phyloP scores from a whole-genome alignment of 2,329 filamentous ascomycete genomes.

The Colletotrichum godetiae region DNA sequence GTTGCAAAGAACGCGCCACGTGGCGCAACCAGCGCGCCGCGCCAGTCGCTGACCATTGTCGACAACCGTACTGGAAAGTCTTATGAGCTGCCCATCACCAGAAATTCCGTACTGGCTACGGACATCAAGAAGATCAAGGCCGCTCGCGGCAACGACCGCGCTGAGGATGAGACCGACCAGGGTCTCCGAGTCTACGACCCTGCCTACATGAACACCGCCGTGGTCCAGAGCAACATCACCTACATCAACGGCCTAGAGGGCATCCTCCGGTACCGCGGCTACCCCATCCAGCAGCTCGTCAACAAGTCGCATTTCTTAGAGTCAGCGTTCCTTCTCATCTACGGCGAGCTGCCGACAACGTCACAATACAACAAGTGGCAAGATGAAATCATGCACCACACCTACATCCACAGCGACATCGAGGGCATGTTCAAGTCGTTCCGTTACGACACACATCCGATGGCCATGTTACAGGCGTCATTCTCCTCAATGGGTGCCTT shows the following conservation, averaged over 20 bases:
- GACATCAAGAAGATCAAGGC: slow-evolving; percentile 64
- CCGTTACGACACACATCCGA: slow-evolving; percentile 63
- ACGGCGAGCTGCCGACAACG: slow-evolving; percentile 59
- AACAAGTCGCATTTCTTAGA: slow-evolving; percentile 62
- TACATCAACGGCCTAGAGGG: slow-evolving; percentile 65
- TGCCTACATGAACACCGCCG: slow-evolving; percentile 65
- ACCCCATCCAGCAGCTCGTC: slow-evolving; percentile 63
- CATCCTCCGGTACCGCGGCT: slow-evolving; percentile 63
- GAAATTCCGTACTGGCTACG: slow-evolving; percentile 61
- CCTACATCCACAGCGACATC: slow-evolving; percentile 60
- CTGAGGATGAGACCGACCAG: slow-evolving; percentile 59
- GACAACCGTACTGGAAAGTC: slow-evolving; percentile 61
- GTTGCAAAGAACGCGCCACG: slow-evolving; percentile 29
- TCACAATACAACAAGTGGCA: slow-evolving; percentile 55
- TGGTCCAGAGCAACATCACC: slow-evolving; percentile 60
- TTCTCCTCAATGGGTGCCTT: slow-evolving; percentile 63
- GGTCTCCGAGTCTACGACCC: slow-evolving; percentile 62
- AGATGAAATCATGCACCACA: slow-evolving; percentile 63
- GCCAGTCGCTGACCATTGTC: slow-evolving; percentile 53
- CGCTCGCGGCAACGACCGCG: slow-evolving; percentile 45
- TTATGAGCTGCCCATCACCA: slow-evolving; percentile 60
- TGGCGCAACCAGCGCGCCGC: slow-evolving; percentile 33
- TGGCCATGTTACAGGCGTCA: slow-evolving; percentile 62
- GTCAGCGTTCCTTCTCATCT: slow-evolving; percentile 61
- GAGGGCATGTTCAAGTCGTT: slow-evolving; percentile 63